A percentile compares a stretch with the other conserved stretches of the same genome.
phyloP scores from a whole-genome alignment of 495 filamentous ascomycete genomes.

The Penicillium simplicissimum region DNA sequence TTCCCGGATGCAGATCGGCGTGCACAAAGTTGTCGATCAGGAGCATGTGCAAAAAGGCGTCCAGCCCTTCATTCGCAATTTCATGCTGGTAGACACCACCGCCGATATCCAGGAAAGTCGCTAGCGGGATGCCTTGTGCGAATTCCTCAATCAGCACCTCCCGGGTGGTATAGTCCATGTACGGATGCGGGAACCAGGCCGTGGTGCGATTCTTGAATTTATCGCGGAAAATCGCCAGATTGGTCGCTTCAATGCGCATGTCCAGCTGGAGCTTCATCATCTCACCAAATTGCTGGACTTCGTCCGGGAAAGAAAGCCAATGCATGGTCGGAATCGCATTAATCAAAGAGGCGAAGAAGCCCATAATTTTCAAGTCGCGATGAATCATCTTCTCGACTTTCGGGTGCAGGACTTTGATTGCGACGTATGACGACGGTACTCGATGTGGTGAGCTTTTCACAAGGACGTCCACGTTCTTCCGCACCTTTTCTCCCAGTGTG shows the following conservation, averaged over 20 bases:
- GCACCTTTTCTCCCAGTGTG: slow-evolving; percentile 20
- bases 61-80: slow-evolving; percentile 92
- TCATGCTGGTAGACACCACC: slow-evolving; percentile 92
- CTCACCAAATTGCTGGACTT: slow-evolving; percentile 89
- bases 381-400: slow-evolving; percentile 84
- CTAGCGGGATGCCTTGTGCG: slow-evolving; percentile 87
- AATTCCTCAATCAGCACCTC: slow-evolving; percentile 96
- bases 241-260: slow-evolving; percentile 90
- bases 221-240: slow-evolving; percentile 82
- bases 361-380: slow-evolving; percentile 90
- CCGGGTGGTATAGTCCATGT: slow-evolving; percentile 84
- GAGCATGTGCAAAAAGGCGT: slow-evolving; percentile 98
- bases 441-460: slow-evolving; percentile 82
- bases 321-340: slow-evolving; percentile 93
- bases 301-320: slow-evolving; percentile 95
- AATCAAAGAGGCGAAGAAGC: slow-evolving; percentile 81
- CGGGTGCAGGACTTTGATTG: slow-evolving; percentile 95
- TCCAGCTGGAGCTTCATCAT: slow-evolving; percentile 99
- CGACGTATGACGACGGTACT: slow-evolving; percentile 90
- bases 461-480: slow-evolving; percentile 79
- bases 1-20: slow-evolving; percentile 96
- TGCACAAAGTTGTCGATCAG: slow-evolving; percentile 98
- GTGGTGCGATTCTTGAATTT: slow-evolving; percentile 89
- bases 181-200: slow-evolving; percentile 95
- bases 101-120: slow-evolving; percentile 85